Conservation (phyloP, 2,329 filamentous ascomycete genomes). For the Colletotrichum tofieldiae region DNA sequence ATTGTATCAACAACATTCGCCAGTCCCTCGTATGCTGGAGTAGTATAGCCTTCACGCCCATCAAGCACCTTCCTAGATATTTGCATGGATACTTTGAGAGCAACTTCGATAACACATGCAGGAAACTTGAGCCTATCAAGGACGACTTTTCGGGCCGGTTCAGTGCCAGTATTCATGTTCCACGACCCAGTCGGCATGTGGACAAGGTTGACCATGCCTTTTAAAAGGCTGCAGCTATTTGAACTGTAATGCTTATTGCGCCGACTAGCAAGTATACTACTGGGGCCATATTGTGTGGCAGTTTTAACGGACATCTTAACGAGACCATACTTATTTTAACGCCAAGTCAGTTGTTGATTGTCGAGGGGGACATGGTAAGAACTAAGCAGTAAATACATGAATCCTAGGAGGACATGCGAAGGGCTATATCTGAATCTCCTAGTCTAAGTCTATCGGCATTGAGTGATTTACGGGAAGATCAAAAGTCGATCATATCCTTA, state of each 20-base stretch:
- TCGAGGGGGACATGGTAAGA: no score
- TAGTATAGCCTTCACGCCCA: neutral
- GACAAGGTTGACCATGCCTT: neutral
- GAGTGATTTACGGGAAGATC: neutral
- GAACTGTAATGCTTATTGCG: neutral
- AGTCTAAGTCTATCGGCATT: neutral
- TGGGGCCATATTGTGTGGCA: no score
- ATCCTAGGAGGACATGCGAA: no score
- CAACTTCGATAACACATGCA: neutral
- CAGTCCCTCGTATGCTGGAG: neutral
- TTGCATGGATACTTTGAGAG: neutral
- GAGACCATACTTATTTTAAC: no score
- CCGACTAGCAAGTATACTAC: no score
- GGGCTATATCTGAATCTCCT: no score
- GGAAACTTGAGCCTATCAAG: neutral
- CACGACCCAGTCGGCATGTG: neutral
- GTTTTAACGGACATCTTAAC: no score
- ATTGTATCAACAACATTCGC: neutral
- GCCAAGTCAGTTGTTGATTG: no score
- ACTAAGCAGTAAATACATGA: no score
- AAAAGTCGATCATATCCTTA: neutral
- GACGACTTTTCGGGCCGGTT: neutral
- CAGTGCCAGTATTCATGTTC: neutral
- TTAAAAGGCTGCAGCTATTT: neutral
- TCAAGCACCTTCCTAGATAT: neutral